A percentile compares a stretch with the other conserved stretches of the same genome.
phyloP scores from a whole-genome alignment of 768 basidiomycete species.

The Ramaria sp. region DNA sequence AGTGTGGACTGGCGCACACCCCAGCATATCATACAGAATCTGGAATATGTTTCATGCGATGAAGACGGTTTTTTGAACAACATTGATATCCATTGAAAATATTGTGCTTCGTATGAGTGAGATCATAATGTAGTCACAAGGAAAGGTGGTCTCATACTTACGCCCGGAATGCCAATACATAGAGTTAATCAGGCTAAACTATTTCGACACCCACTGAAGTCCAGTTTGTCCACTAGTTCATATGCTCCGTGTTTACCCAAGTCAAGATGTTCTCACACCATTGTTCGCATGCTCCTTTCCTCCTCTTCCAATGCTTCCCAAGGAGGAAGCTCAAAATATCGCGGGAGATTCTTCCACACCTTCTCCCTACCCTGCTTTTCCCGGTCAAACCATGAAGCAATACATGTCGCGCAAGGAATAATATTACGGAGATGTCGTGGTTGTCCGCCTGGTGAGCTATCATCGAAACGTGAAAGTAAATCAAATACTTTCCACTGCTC shows the following conservation, averaged over 20 bases:
- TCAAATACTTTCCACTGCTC: background rate
- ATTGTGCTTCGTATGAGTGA: too few relatives aligned
- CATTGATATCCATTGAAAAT: too few relatives aligned
- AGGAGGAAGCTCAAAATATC: constrained; percentile 14
- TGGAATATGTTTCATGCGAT: too few relatives aligned
- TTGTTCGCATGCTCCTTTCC: background rate
- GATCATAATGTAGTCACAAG: too few relatives aligned
- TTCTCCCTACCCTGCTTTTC: constrained; percentile 8
- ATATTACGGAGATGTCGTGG: background rate
- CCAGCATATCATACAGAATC: too few relatives aligned
- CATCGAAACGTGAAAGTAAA: background rate
- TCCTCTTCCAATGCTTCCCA: constrained; percentile 15
- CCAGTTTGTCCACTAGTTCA: background rate
- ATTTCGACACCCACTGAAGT: too few relatives aligned
- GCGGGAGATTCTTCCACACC: constrained; percentile 15
- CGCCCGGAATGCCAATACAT: too few relatives aligned
- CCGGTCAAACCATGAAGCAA: constrained; percentile 9
- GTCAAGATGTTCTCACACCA: too few relatives aligned
- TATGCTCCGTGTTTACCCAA: background rate
- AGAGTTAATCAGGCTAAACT: too few relatives aligned
- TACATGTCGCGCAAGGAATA: constrained; percentile 12
- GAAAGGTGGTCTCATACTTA: too few relatives aligned
- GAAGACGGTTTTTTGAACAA: too few relatives aligned
- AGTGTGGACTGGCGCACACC: too few relatives aligned
- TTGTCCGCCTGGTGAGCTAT: background rate